Evolutionary conservation across 768 basidiomycete species (phyloP).

Genomic region (Collybia mongolica): DNA sequence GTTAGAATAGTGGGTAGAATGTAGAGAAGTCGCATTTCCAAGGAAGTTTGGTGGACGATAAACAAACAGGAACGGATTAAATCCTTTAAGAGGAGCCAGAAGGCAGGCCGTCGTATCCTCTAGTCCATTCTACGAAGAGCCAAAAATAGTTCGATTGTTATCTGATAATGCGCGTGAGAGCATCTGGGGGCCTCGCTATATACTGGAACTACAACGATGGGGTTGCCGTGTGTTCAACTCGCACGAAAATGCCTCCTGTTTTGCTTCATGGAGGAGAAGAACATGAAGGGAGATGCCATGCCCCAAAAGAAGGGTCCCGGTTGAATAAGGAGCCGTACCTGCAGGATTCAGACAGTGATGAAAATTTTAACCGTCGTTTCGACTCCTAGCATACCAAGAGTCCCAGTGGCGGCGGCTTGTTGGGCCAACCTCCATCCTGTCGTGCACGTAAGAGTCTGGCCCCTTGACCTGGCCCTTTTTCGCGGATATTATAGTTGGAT

Average conservation of each 20-base stretch:
- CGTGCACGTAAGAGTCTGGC: too few relatives aligned
- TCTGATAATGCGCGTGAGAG: constrained; percentile 18
- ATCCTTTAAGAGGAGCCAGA: neutral
- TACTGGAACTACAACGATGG: neutral
- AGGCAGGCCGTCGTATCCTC: neutral
- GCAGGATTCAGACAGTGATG: too few relatives aligned
- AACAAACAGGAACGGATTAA: constrained; percentile 9
- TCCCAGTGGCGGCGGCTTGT: too few relatives aligned
- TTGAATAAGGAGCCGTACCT: too few relatives aligned
- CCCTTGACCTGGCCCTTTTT: too few relatives aligned
- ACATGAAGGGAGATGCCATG: neutral
- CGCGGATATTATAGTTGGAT: too few relatives aligned
- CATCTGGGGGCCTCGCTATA: neutral
- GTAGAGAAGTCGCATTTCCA: constrained; percentile 17
- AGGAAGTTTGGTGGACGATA: constrained; percentile 10
- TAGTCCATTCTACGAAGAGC: neutral
- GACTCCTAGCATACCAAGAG: too few relatives aligned
- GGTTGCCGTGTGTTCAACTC: neutral
- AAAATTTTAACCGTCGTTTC: too few relatives aligned
- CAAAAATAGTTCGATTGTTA: constrained; percentile 8
- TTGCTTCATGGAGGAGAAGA: neutral
- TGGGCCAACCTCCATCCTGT: too few relatives aligned
- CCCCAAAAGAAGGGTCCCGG: too few relatives aligned
- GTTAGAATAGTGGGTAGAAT: constrained; percentile 28
- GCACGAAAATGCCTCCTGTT: neutral